A percentile compares a stretch with the other conserved stretches of the same genome.
Conservation (phyloP, 2,329 filamentous ascomycete species). For the Chaetomium strumarium region DNA sequence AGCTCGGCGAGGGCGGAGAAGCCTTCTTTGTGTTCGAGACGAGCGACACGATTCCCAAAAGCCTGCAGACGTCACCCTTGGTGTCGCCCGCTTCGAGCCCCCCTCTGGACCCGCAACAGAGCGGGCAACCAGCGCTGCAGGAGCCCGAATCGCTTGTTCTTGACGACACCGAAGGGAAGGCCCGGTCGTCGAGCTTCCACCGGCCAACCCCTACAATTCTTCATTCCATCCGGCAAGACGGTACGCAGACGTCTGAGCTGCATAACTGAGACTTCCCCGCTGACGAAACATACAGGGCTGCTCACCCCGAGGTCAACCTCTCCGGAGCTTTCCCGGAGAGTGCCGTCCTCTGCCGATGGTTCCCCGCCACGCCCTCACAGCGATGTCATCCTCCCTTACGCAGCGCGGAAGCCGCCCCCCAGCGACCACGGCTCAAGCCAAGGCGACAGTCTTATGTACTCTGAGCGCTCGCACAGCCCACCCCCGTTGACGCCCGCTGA, state of each 20-base stretch:
- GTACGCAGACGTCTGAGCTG: slow-evolving; percentile 20
- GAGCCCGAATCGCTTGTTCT: slow-evolving; percentile 68
- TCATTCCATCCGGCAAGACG: slow-evolving; percentile 33
- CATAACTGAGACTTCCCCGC: background rate
- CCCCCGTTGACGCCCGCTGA: slow-evolving; percentile 66
- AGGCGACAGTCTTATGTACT: slow-evolving; percentile 34
- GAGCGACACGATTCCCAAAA: slow-evolving; percentile 82
- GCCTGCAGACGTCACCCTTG: slow-evolving; percentile 87
- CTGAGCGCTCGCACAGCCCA: slow-evolving; percentile 67
- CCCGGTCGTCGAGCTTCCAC: slow-evolving; percentile 33
- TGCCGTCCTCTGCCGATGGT: slow-evolving; percentile 48
- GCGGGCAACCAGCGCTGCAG: slow-evolving; percentile 44
- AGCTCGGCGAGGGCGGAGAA: slow-evolving; percentile 93
- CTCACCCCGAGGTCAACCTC: slow-evolving; percentile 50
- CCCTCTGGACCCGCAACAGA: slow-evolving; percentile 48
- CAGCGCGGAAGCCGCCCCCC: slow-evolving; percentile 34
- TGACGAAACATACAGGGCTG: slow-evolving; percentile 34
- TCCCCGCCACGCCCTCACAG: slow-evolving; percentile 44
- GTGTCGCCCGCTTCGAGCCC: slow-evolving; percentile 88
- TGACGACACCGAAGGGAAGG: slow-evolving; percentile 40
- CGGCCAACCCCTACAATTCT: slow-evolving; percentile 43
- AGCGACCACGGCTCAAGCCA: slow-evolving; percentile 34
- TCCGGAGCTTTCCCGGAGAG: slow-evolving; percentile 42
- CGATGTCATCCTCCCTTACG: slow-evolving; percentile 48
- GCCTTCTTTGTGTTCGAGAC: slow-evolving; percentile 99